phyloP scores from a whole-genome alignment of 2,329 filamentous ascomycete species.

The Phialophora chinensis region DNA sequence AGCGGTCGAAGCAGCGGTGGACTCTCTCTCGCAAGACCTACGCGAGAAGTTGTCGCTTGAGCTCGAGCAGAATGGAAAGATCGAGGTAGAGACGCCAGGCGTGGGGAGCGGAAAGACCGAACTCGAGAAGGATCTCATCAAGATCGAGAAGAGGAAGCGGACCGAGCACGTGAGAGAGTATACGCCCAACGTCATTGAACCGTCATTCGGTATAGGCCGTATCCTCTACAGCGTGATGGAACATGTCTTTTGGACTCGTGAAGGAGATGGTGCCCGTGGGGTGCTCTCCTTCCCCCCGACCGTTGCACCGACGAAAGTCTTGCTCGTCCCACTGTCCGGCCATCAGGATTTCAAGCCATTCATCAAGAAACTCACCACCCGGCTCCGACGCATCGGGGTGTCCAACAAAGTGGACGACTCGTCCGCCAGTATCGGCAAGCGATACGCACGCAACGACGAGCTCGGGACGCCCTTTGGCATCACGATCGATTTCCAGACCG shows the following conservation, averaged over 20 bases:
- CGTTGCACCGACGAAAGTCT: constrained; percentile 92
- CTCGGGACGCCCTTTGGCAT: constrained; percentile 92
- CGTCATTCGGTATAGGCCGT: constrained; percentile 94
- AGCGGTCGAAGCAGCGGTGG: constrained; percentile 78
- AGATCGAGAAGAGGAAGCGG: constrained; percentile 81
- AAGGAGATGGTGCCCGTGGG: constrained; percentile 80
- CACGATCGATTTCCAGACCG: constrained; percentile 93
- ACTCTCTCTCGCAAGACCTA: constrained; percentile 77
- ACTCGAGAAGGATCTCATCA: constrained; percentile 77
- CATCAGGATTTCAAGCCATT: constrained; percentile 82
- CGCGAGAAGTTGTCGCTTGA: constrained; percentile 79
- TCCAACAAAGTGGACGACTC: constrained; percentile 89
- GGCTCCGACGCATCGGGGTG: constrained; percentile 76
- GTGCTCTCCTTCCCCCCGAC: constrained; percentile 77
- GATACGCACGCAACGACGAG: constrained; percentile 93
- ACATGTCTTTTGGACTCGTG: constrained; percentile 93
- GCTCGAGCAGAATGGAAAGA: constrained; percentile 74
- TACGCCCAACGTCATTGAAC: constrained; percentile 95
- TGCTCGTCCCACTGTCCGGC: constrained; percentile 85
- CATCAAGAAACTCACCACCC: constrained; percentile 72
- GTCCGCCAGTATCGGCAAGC: constrained; percentile 89
- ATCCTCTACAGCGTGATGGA: constrained; percentile 93
- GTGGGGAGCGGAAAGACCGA: constrained; percentile 75
- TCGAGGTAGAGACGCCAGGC: constrained; percentile 74
- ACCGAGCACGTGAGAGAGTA: constrained; percentile 87